phyloP scores from a whole-genome alignment of 257 asterid species.

The Solanum verrucosum region DNA sequence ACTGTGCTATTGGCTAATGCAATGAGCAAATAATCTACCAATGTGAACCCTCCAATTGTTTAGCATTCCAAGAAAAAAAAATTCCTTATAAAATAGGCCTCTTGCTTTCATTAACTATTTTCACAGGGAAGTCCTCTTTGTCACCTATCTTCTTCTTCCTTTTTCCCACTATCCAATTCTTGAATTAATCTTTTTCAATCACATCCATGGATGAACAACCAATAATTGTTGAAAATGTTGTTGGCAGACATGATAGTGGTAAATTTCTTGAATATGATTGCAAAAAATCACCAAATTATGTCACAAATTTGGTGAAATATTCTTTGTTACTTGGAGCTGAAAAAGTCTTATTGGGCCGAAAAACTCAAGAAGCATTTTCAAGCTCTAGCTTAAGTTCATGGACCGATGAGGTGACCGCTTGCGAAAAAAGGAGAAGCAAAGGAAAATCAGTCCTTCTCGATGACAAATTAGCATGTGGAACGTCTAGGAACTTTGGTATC shows the following conservation, averaged over 20 bases:
- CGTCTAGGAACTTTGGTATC: not conserved
- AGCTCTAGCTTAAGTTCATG: slow-evolving; percentile 2
- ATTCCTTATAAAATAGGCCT: slow-evolving; percentile 16
- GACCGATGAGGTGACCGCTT: not conserved
- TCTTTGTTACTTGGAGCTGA: slow-evolving; percentile 40
- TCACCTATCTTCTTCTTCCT: not conserved
- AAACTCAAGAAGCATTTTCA: not conserved
- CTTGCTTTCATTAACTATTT: not conserved
- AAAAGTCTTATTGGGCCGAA: slow-evolving; percentile 30
- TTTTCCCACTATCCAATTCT: not conserved
- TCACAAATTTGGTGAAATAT: slow-evolving; percentile 11
- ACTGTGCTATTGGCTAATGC: not conserved
- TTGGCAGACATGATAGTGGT: not conserved
- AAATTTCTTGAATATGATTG: not conserved
- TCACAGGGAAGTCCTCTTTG: slow-evolving; percentile 5
- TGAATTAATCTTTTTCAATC: not conserved
- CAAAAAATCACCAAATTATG: slow-evolving; percentile 3
- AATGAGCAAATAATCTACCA: not conserved
- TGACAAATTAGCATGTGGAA: slow-evolving; percentile 5
- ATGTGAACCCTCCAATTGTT: slow-evolving; percentile 9
- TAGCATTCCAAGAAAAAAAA: slow-evolving; percentile 29
- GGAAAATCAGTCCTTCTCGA: not conserved
- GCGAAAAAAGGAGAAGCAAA: not conserved
- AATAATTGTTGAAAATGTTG: not conserved
- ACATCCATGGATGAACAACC: slow-evolving; percentile 34